These are phyloP conservation scores for Uncinocarpus reesii DNA, from an alignment of 2,329 filamentous ascomycete genomes.

Conservation along the genomic window DNA sequence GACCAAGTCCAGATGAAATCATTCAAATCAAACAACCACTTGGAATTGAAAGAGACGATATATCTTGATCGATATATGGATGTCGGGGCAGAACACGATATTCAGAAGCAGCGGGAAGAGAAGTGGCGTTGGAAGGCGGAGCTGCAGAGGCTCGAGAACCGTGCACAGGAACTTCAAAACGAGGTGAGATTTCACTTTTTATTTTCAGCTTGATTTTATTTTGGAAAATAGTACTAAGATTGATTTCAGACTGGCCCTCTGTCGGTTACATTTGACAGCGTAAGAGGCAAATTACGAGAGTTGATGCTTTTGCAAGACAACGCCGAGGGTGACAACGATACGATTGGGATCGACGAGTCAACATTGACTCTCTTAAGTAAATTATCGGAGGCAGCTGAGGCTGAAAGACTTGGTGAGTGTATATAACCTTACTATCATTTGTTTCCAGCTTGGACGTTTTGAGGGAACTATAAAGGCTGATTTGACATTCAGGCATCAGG, in stretches of 20 bases:
- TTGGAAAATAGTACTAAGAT: not conserved
- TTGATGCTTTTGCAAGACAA: slow-evolving; percentile 33
- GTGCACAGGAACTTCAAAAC: slow-evolving; percentile 35
- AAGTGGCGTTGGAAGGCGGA: slow-evolving; percentile 61
- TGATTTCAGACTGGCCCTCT: slow-evolving; percentile 24
- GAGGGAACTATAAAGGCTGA: not conserved
- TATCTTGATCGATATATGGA: slow-evolving; percentile 83
- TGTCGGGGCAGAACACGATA: slow-evolving; percentile 50
- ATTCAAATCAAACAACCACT: slow-evolving; percentile 64
- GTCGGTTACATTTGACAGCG: slow-evolving; percentile 25
- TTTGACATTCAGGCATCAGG: slow-evolving; percentile 22
- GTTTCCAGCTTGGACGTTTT: not conserved
- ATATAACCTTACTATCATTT: not conserved
- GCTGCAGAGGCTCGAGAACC: slow-evolving; percentile 45
- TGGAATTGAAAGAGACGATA: slow-evolving; percentile 69
- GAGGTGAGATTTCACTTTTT: slow-evolving; percentile 16
- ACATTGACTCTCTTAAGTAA: slow-evolving; percentile 37
- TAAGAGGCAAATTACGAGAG: slow-evolving; percentile 36
- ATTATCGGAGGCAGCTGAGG: slow-evolving; percentile 36
- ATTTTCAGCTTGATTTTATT: not conserved
- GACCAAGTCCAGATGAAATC: slow-evolving; percentile 50
- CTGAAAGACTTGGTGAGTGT: slow-evolving; percentile 38
- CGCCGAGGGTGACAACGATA: slow-evolving; percentile 26
- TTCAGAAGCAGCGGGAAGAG: slow-evolving; percentile 53
- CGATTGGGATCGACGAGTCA: slow-evolving; percentile 35